Conservation (phyloP, 352 stramenopile species). For the Phytophthora capsici region DNA sequence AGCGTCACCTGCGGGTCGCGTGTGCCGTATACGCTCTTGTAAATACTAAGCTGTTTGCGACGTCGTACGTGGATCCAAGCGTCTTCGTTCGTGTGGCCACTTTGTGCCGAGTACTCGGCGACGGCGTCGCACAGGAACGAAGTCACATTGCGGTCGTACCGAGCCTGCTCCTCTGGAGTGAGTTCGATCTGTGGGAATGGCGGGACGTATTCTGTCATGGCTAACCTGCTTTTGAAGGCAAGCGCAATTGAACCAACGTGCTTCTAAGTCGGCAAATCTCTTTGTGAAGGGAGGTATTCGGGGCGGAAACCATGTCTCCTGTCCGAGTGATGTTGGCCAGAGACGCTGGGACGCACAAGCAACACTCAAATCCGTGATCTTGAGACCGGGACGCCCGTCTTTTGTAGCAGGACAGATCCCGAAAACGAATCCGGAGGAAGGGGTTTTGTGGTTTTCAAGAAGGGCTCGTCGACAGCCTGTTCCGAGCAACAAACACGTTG, state of each 20-base stretch:
- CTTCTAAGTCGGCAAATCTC: conserved; percentile 33
- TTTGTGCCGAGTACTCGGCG: conserved; percentile 42
- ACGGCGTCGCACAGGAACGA: conserved; percentile 50
- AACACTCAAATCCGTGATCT: conserved; percentile 30
- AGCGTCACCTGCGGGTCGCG: conserved; percentile 50
- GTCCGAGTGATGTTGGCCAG: conserved; percentile 26
- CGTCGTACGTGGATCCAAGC: conserved; percentile 52
- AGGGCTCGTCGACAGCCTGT: conserved; percentile 17
- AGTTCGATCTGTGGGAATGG: conserved; percentile 47
- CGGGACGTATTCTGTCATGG: conserved; percentile 39
- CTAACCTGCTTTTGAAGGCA: conserved; percentile 3
- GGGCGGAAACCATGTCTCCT: background rate
- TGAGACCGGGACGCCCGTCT: conserved; percentile 35
- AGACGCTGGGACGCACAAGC: conserved; percentile 25
- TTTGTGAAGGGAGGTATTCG: conserved; percentile 36
- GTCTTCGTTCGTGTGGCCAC: conserved; percentile 40
- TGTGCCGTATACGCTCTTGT: conserved; percentile 52
- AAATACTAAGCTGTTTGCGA: conserved; percentile 49
- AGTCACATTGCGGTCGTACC: conserved; percentile 46
- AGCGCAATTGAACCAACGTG: conserved; percentile 17
- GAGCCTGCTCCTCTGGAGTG: conserved; percentile 38
- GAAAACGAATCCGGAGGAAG: conserved; percentile 35
- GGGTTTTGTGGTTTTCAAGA: conserved; percentile 32
- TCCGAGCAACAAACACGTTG: conserved; percentile 12
- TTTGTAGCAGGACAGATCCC: conserved; percentile 42